phyloP scores from a whole-genome alignment of 345 rosid species.

The Alliaria petiolata region DNA sequence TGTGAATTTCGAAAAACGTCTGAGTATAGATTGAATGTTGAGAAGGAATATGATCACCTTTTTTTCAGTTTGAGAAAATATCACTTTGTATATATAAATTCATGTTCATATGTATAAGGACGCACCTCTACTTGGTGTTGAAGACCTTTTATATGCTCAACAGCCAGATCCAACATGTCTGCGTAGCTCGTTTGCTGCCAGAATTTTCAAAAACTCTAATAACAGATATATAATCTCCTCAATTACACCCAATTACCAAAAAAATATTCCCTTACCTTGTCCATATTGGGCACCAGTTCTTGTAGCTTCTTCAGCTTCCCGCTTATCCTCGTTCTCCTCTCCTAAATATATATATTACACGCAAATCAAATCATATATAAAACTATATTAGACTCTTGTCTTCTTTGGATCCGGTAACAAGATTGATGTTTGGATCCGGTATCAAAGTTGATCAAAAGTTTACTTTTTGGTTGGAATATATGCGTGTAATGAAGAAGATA shows the following conservation, averaged over 20 bases:
- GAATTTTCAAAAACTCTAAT: neutral
- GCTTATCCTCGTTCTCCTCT: conserved; percentile 95
- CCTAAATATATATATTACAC: conserved; percentile 45
- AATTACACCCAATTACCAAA: neutral
- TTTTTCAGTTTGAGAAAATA: too few relatives aligned
- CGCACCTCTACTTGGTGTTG: conserved; percentile 91
- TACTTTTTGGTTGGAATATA: too few relatives aligned
- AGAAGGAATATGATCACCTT: neutral
- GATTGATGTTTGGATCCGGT: too few relatives aligned
- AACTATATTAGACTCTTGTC: neutral
- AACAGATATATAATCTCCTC: neutral
- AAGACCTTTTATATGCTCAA: conserved; percentile 90
- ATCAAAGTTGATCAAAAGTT: too few relatives aligned
- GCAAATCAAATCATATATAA: neutral
- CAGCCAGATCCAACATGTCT: conserved; percentile 97
- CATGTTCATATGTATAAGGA: conserved; percentile 9
- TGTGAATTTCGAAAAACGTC: neutral
- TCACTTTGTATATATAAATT: neutral
- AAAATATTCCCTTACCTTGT: conserved; percentile 51
- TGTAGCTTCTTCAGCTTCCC: conserved; percentile 92
- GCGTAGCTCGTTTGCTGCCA: conserved; percentile 93
- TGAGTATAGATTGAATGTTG: neutral
- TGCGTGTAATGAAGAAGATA: too few relatives aligned
- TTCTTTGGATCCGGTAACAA: too few relatives aligned
- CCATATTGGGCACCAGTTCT: conserved; percentile 98